These are phyloP conservation scores for Begonia fuchsioides DNA, from an alignment of 306 rosid genomes.

Conservation along the genomic window DNA sequence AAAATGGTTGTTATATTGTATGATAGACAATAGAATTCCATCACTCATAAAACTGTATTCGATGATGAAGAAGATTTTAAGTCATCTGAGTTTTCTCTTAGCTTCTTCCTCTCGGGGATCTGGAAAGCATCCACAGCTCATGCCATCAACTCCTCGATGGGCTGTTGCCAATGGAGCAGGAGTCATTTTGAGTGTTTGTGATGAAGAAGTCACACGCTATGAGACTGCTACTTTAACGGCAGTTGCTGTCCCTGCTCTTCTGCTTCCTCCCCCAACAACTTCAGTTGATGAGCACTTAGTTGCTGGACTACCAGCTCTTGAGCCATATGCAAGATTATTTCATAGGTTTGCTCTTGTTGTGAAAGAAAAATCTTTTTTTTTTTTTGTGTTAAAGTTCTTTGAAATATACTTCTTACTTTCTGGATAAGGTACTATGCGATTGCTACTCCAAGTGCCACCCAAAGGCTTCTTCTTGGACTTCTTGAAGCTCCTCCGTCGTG, in stretches of 20 bases:
- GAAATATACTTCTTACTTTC: constrained; percentile 8
- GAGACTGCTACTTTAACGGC: constrained; percentile 96
- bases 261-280: constrained; percentile 98
- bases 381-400: neutral
- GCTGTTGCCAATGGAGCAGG: constrained; percentile 99
- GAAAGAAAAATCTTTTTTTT: no score
- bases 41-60: no score
- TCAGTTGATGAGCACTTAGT: constrained; percentile 94
- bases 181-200: constrained; percentile 93
- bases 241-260: constrained; percentile 88
- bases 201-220: constrained; percentile 90
- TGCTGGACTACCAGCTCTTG: constrained; percentile 97
- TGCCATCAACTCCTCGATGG: constrained; percentile 95
- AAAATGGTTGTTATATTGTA: no score
- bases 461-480: constrained; percentile 96
- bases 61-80: constrained; percentile 1
- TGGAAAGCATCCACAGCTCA: constrained; percentile 95
- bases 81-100: constrained; percentile 13
- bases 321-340: constrained; percentile 94
- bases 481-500: constrained; percentile 98
- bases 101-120: constrained; percentile 93
- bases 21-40: no score
- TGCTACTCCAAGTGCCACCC: constrained; percentile 99
- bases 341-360: constrained; percentile 47
- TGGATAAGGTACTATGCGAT: constrained; percentile 76